A percentile compares a stretch with the other conserved stretches of the same genome.
Evolutionary conservation across 139 green algal species (phyloP).

Genomic region (Penium margaritaceum): DNA sequence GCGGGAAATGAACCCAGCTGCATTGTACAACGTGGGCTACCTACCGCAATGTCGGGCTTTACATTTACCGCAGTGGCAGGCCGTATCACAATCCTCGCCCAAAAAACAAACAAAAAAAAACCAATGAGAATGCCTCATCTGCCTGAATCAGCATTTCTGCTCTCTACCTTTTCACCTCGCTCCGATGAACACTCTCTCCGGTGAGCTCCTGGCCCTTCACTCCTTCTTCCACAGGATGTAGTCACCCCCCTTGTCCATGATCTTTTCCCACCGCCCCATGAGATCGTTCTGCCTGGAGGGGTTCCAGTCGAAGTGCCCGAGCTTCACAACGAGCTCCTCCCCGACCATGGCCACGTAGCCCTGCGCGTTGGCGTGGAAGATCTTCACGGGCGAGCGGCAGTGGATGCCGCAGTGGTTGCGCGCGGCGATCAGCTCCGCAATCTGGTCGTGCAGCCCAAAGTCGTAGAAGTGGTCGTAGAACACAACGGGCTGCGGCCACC

Average conservation of each 20-base stretch:
- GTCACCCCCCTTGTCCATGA: conserved; percentile 26
- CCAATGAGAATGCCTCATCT: too few species aligned
- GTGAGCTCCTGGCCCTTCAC: too few species aligned
- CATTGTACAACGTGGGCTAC: too few species aligned
- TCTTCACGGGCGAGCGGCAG: conserved; percentile 47
- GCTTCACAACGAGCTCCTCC: conserved; percentile 35
- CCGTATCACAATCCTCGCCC: too few species aligned
- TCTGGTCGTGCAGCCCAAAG: conserved; percentile 37
- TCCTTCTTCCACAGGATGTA: conserved; percentile 34
- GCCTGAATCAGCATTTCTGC: too few species aligned
- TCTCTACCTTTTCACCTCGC: too few species aligned
- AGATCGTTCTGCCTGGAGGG: conserved; percentile 35
- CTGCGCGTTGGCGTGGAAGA: conserved; percentile 43
- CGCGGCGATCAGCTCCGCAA: conserved; percentile 47
- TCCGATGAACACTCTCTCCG: too few species aligned
- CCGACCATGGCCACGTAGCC: conserved; percentile 55
- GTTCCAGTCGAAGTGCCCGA: conserved; percentile 39
- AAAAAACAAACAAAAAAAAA: too few species aligned
- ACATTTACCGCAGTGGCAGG: too few species aligned
- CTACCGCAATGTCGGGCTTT: too few species aligned
- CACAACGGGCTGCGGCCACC: conserved; percentile 46
- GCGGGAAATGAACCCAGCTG: too few species aligned
- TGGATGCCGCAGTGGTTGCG: conserved; percentile 46
- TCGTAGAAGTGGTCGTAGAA: conserved; percentile 59
- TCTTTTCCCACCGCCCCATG: conserved; percentile 22